Conservation (phyloP, 2,329 filamentous ascomycete genomes). For the Penicillium sp. region DNA sequence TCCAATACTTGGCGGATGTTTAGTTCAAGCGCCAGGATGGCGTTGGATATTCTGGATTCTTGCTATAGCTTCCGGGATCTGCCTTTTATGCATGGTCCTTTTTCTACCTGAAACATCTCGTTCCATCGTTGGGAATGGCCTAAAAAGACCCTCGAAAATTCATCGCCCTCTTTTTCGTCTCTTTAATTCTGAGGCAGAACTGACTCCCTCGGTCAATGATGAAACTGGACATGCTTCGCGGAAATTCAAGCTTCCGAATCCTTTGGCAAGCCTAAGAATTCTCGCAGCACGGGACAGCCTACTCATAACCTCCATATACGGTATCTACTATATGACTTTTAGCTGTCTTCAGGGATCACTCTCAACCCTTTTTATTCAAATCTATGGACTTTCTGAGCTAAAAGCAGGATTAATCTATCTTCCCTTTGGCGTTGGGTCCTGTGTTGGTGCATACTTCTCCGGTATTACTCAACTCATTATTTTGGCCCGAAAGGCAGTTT, state of each 20-base stretch:
- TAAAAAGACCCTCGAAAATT: neutral
- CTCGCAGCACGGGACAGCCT: constrained; percentile 1
- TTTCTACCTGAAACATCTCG: neutral
- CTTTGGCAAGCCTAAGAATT: neutral
- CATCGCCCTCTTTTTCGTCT: neutral
- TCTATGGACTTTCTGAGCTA: neutral
- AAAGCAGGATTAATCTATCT: neutral
- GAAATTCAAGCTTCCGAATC: neutral
- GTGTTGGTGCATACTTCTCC: neutral
- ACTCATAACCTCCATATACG: constrained; percentile 4
- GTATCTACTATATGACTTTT: constrained; percentile 4
- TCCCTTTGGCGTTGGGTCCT: neutral
- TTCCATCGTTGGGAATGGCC: neutral
- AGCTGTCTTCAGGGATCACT: constrained; percentile 2
- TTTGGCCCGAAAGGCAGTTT: too few relatives aligned
- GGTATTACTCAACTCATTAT: neutral
- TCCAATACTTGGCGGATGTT: neutral
- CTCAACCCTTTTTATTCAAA: neutral
- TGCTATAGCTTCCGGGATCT: neutral
- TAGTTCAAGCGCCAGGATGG: neutral
- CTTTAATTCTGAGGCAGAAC: neutral
- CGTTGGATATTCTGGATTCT: neutral
- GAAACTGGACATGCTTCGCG: neutral
- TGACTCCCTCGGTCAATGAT: neutral
- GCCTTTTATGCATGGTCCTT: neutral